phyloP scores from a whole-genome alignment of 345 rosid species.

The Schrenkiella parvula region DNA sequence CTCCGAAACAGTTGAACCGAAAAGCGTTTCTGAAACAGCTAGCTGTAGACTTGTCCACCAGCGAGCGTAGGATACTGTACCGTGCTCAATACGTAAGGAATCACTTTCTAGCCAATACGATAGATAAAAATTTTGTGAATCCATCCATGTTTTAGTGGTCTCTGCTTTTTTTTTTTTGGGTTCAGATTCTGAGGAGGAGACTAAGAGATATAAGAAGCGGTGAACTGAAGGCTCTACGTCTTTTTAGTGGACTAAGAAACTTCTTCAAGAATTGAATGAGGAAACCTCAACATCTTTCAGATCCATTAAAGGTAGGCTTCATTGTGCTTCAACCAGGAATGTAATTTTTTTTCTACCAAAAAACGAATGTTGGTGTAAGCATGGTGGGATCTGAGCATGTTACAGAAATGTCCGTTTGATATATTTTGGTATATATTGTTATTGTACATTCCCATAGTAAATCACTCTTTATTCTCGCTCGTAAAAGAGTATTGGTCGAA shows the following conservation, averaged over 20 bases:
- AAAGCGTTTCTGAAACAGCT: constrained; percentile 86
- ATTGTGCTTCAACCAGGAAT: constrained; percentile 5
- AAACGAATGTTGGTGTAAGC: constrained; percentile 2
- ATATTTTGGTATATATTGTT: background rate
- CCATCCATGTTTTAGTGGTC: background rate
- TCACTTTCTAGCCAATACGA: background rate
- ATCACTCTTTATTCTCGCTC: background rate
- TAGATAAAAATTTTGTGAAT: background rate
- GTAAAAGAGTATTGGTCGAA: background rate
- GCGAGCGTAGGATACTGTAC: constrained; percentile 81
- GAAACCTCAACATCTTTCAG: background rate
- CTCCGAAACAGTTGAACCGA: constrained; percentile 86
- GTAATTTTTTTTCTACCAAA: background rate
- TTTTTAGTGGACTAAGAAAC: constrained; percentile 66
- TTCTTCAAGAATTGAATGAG: constrained; percentile 41
- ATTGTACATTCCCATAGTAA: background rate
- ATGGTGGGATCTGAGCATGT: constrained; percentile 6
- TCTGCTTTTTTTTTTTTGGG: background rate
- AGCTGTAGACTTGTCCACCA: constrained; percentile 85
- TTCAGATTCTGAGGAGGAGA: constrained; percentile 84
- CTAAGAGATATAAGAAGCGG: constrained; percentile 82
- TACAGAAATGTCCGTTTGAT: constrained; percentile 2
- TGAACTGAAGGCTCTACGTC: constrained; percentile 69
- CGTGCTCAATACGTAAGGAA: constrained; percentile 85
- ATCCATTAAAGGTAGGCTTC: constrained; percentile 6